These are phyloP conservation scores for Marasmius sp. DNA, from an alignment of 1,284 basidiomycete species.

Conservation along the genomic window DNA sequence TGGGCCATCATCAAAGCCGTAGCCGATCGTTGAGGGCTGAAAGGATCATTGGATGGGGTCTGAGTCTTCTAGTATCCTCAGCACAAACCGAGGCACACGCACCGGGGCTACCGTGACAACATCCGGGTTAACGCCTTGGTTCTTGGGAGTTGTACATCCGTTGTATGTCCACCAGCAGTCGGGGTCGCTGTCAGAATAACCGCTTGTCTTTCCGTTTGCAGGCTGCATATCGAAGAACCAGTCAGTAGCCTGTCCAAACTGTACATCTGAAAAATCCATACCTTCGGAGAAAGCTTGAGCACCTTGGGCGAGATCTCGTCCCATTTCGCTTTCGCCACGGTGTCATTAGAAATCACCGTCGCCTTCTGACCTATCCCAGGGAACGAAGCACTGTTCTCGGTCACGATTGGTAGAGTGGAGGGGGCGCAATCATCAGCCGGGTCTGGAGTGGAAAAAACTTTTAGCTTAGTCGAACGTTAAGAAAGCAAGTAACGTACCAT, in stretches of 20 bases:
- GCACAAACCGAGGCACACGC: not conserved
- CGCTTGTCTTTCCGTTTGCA: not conserved
- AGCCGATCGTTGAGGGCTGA: slow-evolving; percentile 62
- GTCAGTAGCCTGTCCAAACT: not conserved
- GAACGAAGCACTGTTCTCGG: not conserved
- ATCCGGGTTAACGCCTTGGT: slow-evolving; percentile 45
- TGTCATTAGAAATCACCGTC: not conserved
- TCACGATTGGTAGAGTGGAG: not conserved
- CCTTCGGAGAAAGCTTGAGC: slow-evolving; percentile 33
- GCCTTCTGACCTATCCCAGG: not conserved
- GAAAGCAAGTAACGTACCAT: not conserved
- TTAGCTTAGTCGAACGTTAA: not conserved
- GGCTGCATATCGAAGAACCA: not conserved
- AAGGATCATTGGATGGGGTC: not conserved
- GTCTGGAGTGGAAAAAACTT: not conserved
- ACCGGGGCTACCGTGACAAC: slow-evolving; percentile 63
- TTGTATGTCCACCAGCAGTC: slow-evolving; percentile 59
- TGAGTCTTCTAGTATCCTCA: not conserved
- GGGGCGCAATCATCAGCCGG: not conserved
- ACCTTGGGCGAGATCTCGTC: slow-evolving; percentile 27
- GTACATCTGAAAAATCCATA: slow-evolving; percentile 9
- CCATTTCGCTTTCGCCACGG: not conserved
- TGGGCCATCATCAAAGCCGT: slow-evolving; percentile 71
- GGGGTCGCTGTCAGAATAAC: slow-evolving; percentile 33
- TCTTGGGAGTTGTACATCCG: slow-evolving; percentile 59